Percentiles rank a stretch among this genome's conserved stretches.
These are phyloP conservation scores for Epichloe uncinata DNA, from an alignment of 2,329 filamentous ascomycete species.

Conservation along the genomic window DNA sequence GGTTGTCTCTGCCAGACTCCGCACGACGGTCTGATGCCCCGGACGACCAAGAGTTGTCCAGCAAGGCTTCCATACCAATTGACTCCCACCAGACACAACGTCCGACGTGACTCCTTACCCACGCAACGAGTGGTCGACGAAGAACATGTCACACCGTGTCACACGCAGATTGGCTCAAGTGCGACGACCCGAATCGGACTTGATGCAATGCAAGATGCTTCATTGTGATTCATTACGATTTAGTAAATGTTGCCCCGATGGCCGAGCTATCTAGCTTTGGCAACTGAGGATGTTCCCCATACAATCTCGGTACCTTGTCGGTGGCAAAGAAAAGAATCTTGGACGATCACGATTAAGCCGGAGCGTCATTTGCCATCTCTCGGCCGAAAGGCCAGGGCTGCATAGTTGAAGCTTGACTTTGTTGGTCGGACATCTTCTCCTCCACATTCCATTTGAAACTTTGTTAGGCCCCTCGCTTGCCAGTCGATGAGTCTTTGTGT, in stretches of 20 bases:
- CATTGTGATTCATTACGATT: conserved; percentile 6
- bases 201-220: background rate
- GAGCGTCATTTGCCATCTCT: conserved; percentile 81
- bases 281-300: conserved; percentile 51
- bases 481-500: background rate
- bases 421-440: conserved; percentile 57
- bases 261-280: conserved; percentile 36
- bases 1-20: background rate
- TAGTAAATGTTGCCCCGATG: conserved; percentile 35
- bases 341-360: conserved; percentile 96
- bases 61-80: background rate
- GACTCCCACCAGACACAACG: background rate
- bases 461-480: background rate
- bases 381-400: conserved; percentile 65
- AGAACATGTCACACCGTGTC: background rate
- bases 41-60: background rate
- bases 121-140: background rate
- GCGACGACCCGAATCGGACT: background rate
- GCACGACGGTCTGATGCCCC: background rate
- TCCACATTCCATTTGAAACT: background rate
- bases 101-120: background rate
- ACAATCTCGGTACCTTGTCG: conserved; percentile 73
- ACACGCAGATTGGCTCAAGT: background rate
- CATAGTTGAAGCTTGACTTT: conserved; percentile 95
- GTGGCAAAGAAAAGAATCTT: conserved; percentile 58